Conservation (phyloP, 768 basidiomycete species). For the Lactarius deliciosus region DNA sequence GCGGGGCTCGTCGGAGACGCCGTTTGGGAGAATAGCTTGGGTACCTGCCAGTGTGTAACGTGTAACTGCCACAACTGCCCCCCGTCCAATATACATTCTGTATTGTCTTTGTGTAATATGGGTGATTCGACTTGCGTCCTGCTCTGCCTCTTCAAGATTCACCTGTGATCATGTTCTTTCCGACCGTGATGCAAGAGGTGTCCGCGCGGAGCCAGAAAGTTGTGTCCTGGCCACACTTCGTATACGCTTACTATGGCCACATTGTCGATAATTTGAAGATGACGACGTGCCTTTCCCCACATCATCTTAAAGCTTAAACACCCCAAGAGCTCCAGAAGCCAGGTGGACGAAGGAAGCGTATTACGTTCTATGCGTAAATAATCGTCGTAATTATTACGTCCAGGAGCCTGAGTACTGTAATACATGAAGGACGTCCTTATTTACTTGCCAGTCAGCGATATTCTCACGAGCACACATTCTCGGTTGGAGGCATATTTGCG, state of each 20-base stretch:
- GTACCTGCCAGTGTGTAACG: slow-evolving; percentile 9
- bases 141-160: not conserved
- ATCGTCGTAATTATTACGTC: not conserved
- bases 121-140: not conserved
- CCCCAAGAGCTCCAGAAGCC: not conserved
- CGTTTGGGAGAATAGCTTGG: slow-evolving; percentile 54
- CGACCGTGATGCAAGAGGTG: not conserved
- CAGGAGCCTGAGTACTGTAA: not conserved
- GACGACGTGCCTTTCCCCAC: not conserved
- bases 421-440: not conserved
- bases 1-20: slow-evolving; percentile 41
- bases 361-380: not conserved
- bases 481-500: not conserved
- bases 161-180: not conserved
- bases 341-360: not conserved
- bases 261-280: not conserved
- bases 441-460: not conserved
- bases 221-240: not conserved
- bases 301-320: not conserved
- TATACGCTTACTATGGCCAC: not conserved
- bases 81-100: not conserved
- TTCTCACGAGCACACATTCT: not conserved
- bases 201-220: not conserved
- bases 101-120: not conserved
- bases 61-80: not conserved